Percentiles rank a stretch among this genome's conserved stretches.
These are phyloP conservation scores for Backusella circina DNA, from an alignment of 192 early-diverging fungal genomes.

Conservation along the genomic window DNA sequence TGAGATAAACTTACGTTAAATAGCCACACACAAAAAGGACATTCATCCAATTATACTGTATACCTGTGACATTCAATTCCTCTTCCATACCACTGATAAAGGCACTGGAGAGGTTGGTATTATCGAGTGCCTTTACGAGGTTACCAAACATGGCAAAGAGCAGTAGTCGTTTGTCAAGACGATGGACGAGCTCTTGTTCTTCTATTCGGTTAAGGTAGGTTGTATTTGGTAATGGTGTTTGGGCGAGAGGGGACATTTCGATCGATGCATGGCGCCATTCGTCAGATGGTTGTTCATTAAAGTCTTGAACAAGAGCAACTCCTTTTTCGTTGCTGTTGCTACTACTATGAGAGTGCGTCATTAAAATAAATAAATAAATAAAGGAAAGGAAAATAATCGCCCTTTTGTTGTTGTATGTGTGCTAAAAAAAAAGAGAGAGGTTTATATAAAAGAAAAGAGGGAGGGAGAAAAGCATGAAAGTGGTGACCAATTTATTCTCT, in stretches of 20 bases:
- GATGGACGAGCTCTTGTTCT: slow-evolving; percentile 22
- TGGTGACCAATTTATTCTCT: neutral
- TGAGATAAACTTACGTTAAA: slow-evolving; percentile 11
- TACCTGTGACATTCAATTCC: slow-evolving; percentile 28
- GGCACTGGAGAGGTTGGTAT: slow-evolving; percentile 30
- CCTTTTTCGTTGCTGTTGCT: neutral
- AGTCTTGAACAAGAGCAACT: neutral
- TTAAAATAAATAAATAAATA: neutral
- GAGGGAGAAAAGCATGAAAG: neutral
- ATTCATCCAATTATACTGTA: slow-evolving; percentile 41
- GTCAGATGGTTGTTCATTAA: neutral
- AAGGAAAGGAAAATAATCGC: neutral
- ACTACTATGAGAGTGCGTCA: neutral
- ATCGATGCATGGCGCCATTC: neutral
- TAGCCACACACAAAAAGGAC: slow-evolving; percentile 32
- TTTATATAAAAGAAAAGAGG: neutral
- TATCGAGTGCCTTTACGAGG: slow-evolving; percentile 35
- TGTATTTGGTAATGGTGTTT: neutral
- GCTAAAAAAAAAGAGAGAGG: neutral
- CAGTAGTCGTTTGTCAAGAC: slow-evolving; percentile 31
- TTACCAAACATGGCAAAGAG: slow-evolving; percentile 40
- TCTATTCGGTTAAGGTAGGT: neutral
- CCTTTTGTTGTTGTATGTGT: neutral
- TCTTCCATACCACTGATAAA: slow-evolving; percentile 43
- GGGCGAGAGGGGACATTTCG: neutral